Conservation (phyloP, 345 rosid genomes). For the Salix koriyanagi region DNA sequence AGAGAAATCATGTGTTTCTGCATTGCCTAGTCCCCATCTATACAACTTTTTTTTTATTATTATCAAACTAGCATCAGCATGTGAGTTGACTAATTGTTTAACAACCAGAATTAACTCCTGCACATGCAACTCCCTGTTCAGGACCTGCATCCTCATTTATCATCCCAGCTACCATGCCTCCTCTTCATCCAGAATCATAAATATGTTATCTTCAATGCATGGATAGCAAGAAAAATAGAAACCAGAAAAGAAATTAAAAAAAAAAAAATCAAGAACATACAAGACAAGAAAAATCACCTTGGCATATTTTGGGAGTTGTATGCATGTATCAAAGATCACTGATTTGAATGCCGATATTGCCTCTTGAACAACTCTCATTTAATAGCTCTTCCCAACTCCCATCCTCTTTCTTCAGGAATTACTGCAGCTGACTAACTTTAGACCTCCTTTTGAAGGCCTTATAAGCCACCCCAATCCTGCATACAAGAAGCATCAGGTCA, state of each 20-base stretch:
- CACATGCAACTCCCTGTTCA: conserved; percentile 17
- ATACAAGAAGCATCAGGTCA: not conserved
- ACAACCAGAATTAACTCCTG: conserved; percentile 1
- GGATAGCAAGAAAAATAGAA: not conserved
- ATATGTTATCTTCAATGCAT: not conserved
- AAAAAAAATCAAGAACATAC: not conserved
- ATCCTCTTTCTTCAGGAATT: conserved; percentile 27
- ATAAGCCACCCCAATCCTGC: not conserved
- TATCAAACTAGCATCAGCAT: not conserved
- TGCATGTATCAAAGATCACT: not conserved
- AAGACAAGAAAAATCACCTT: not conserved
- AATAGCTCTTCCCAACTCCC: conserved; percentile 33
- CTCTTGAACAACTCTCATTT: conserved; percentile 35
- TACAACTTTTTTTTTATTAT: not conserved
- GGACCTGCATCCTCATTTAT: conserved; percentile 2
- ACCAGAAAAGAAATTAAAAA: not conserved
- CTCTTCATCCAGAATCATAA: not conserved
- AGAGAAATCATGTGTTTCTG: not conserved
- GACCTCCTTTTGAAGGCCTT: not conserved
- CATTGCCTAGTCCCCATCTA: not conserved
- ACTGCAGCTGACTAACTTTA: not conserved
- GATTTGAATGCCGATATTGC: conserved; percentile 15
- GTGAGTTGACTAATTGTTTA: not conserved
- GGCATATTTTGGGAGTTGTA: not conserved
- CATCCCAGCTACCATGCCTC: conserved; percentile 4